Percentiles rank a stretch among this genome's conserved stretches.
Evolutionary conservation across 75 land plant species (phyloP).

Genomic region (Cryptomeria japonica): DNA sequence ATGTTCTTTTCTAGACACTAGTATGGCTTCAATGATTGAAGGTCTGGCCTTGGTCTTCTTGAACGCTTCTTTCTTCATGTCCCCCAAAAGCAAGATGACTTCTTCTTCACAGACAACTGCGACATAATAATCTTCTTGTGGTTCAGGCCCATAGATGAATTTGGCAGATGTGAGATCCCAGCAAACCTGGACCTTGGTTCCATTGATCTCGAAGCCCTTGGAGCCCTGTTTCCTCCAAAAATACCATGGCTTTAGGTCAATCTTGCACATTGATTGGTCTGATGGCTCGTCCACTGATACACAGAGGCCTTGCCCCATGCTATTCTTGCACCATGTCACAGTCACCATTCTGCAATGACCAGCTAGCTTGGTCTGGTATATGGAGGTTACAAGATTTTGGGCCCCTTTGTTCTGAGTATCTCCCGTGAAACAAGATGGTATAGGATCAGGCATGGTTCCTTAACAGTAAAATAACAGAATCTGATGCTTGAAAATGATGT

Average conservation of each 20-base stretch:
- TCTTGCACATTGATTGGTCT: constrained; percentile 36
- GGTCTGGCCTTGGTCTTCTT: constrained; percentile 51
- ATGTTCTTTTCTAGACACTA: constrained; percentile 58
- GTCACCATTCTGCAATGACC: constrained; percentile 33
- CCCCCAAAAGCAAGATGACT: constrained; percentile 63
- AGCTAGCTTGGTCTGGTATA: constrained; percentile 43
- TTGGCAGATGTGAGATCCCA: constrained; percentile 31
- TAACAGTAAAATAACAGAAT: not conserved
- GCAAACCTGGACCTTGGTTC: constrained; percentile 31
- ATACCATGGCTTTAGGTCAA: constrained; percentile 47
- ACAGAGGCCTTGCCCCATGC: constrained; percentile 43
- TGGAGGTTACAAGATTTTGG: constrained; percentile 26
- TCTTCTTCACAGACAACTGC: constrained; percentile 57
- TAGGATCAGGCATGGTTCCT: not conserved
- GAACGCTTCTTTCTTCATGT: constrained; percentile 56
- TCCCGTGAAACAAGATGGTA: constrained; percentile 8
- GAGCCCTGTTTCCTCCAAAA: constrained; percentile 30
- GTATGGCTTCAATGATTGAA: constrained; percentile 31
- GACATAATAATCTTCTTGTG: constrained; percentile 42
- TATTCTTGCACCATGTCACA: constrained; percentile 49
- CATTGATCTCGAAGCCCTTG: constrained; percentile 18
- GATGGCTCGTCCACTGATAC: constrained; percentile 27
- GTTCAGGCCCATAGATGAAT: constrained; percentile 28
- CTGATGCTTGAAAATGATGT: not conserved
- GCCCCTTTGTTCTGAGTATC: not conserved